Evolutionary conservation across 345 rosid genomes (phyloP).

Genomic region (Syzygium aromaticum): DNA sequence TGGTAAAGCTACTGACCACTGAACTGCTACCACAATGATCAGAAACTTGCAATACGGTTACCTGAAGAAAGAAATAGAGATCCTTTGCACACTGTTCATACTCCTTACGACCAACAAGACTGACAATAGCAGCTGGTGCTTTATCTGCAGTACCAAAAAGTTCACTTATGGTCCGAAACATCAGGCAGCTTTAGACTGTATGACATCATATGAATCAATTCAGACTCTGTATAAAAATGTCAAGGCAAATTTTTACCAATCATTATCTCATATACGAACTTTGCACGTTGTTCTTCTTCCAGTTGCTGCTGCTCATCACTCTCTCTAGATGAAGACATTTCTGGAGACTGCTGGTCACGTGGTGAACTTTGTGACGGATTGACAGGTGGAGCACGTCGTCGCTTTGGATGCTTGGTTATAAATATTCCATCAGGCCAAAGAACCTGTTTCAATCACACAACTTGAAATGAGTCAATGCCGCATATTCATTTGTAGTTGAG

Average conservation of each 20-base stretch:
- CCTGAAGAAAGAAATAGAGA: constrained; percentile 95
- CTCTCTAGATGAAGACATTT: constrained; percentile 31
- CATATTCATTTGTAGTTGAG: not conserved
- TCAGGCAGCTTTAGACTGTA: not conserved
- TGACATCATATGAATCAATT: not conserved
- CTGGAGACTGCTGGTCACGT: constrained; percentile 15
- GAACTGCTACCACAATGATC: not conserved
- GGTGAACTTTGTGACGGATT: constrained; percentile 24
- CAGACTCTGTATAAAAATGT: not conserved
- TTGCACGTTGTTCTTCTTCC: constrained; percentile 79
- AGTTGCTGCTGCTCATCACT: constrained; percentile 51
- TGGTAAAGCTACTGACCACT: not conserved
- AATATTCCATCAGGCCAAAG: constrained; percentile 99
- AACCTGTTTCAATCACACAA: constrained; percentile 34
- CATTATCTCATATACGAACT: constrained; percentile 85
- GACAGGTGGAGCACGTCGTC: constrained; percentile 31
- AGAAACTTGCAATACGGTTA: constrained; percentile 6
- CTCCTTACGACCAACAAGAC: constrained; percentile 89
- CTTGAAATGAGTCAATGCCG: not conserved
- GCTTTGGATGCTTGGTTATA: constrained; percentile 87
- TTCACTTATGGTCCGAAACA: not conserved
- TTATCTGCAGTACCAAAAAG: constrained; percentile 40
- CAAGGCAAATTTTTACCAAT: constrained; percentile 41
- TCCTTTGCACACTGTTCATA: constrained; percentile 89
- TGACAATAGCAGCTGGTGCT: constrained; percentile 72